Conservation (phyloP, 164 flowering plant species). For the Kingdonia uniflora region DNA sequence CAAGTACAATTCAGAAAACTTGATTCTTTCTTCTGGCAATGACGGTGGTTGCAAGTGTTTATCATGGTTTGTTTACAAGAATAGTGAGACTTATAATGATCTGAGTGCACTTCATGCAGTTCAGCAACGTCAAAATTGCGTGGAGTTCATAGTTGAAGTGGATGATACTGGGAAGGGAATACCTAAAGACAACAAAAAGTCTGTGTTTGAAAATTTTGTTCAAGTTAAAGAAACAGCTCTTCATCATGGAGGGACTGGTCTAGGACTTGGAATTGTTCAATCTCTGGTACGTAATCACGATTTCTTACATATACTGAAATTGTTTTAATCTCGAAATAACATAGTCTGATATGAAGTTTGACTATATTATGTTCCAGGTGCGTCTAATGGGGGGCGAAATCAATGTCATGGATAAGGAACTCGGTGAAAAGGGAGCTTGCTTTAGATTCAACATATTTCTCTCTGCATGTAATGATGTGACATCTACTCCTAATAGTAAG, state of each 20-base stretch:
- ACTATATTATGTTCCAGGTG: conserved; percentile 30
- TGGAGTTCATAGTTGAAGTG: conserved; percentile 66
- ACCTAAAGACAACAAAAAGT: conserved; percentile 57
- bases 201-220: conserved; percentile 74
- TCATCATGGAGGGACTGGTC: conserved; percentile 63
- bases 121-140: conserved; percentile 19
- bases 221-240: conserved; percentile 64
- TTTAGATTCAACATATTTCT: conserved; percentile 60
- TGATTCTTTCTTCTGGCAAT: conserved; percentile 13
- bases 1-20: conserved; percentile 25
- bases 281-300: conserved; percentile 43
- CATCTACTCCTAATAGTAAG: not conserved
- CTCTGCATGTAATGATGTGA: conserved; percentile 9
- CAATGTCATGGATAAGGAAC: conserved; percentile 46
- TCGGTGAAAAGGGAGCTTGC: conserved; percentile 60
- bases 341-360: too few species aligned
- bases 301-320: too few species aligned
- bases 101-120: conserved; percentile 6
- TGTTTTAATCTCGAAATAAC: too few species aligned
- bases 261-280: conserved; percentile 89
- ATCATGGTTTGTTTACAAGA: conserved; percentile 9
- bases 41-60: conserved; percentile 7
- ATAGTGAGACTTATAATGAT: conserved; percentile 9
- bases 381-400: conserved; percentile 93
- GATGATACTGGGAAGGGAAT: conserved; percentile 86